Base-by-base conservation (phyloP, 2,329 filamentous ascomycete species). In the Colletotrichum tropicicola region DNA sequence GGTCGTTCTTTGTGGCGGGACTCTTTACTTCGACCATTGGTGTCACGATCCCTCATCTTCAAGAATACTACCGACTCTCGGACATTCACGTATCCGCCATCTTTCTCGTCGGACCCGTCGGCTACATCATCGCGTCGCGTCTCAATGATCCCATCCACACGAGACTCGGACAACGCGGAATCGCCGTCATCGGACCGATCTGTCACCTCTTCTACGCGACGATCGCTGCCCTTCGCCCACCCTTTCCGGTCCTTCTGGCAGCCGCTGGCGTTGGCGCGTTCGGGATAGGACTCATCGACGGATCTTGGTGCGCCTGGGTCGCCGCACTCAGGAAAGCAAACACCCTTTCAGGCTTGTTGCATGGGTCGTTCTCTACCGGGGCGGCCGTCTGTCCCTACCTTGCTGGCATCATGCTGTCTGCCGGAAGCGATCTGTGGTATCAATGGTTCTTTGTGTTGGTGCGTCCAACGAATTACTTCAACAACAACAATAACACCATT, bases 361-460 rank as follows among this genome's bases (percentile, higher is more conserved):
- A 94, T 72, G 90, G 87, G 1, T 86, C 87, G 28, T 95, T 93
- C 71, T 91, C 91, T 0, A 71, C 92, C 0, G 92, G 92, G 0
- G 92, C 89, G 1, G 89, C 90, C 0, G 78, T 93, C 8, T 83
- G 85, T 5, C 92, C 92, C 0, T 75, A 94, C 5, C 83, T 93
- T 60, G 91, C 91, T 1, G 93, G 92, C 0, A 84, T 86, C 3
- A 88, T 95, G 85, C 86, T 94, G 30, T 88, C 89, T 0, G 88
- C 87, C 66, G 87, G 79, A 0, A 69, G 79, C 3, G 72, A 89
- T 47, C 80, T 80, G 0, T 96, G 92, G 92, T 93, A 90, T 70
- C 81, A 81, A 6, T 94, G 91, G 76, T 95, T 92, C 75, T 93
- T 93, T 72, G 77, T 93, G 57, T 91, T 94, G 88, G 83, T 91